Conservation (phyloP, 305 asterid genomes). For the Rubia tinctorum region DNA sequence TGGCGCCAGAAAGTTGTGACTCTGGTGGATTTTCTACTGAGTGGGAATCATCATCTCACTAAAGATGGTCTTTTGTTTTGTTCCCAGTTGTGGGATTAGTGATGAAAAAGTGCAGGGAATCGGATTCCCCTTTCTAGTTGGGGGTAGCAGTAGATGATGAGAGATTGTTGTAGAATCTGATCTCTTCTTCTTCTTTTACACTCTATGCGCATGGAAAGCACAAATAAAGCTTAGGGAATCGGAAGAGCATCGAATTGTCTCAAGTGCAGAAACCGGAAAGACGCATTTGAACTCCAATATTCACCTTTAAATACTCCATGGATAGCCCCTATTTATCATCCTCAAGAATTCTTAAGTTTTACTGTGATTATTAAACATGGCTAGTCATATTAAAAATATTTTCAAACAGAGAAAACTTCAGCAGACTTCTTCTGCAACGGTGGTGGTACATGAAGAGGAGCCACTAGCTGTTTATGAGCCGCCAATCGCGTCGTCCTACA, state of each 20-base stretch:
- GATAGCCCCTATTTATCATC: neutral
- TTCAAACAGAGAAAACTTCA: neutral
- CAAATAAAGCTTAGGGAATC: too few species aligned
- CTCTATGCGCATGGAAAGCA: too few species aligned
- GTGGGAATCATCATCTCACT: conserved; percentile 19
- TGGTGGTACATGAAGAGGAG: neutral
- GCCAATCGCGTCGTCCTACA: conserved; percentile 6
- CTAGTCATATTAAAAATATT: neutral
- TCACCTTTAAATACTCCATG: neutral
- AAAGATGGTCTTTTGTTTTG: conserved; percentile 15
- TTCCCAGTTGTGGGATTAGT: conserved; percentile 13
- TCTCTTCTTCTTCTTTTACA: conserved; percentile 18
- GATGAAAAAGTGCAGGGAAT: conserved; percentile 21
- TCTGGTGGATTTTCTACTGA: conserved; percentile 7
- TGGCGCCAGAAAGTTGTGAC: conserved; percentile 5
- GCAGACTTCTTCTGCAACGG: neutral
- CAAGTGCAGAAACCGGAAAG: neutral
- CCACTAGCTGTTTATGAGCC: neutral
- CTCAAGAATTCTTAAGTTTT: neutral
- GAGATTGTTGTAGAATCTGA: conserved; percentile 27
- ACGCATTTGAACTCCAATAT: neutral
- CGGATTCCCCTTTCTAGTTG: conserved; percentile 23
- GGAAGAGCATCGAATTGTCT: neutral
- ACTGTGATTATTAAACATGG: neutral
- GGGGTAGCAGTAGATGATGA: conserved; percentile 8